Evolutionary conservation across 2,329 filamentous ascomycete species (phyloP).

Genomic region (Domatiomyces globalis): DNA sequence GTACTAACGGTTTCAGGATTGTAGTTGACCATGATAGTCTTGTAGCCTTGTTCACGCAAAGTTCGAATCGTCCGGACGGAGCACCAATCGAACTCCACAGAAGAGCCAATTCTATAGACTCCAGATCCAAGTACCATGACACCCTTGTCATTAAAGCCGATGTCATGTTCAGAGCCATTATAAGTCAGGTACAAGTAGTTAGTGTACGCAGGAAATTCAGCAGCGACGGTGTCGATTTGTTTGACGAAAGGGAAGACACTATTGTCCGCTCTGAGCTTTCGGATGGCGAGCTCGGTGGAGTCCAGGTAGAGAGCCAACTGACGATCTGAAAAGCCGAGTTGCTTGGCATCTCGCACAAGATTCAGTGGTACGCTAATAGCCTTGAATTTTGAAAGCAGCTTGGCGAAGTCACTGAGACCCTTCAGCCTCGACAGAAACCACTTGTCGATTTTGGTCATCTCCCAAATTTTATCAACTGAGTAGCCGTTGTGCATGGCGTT

Average conservation of each 20-base stretch:
- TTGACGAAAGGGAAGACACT: slow-evolving; percentile 83
- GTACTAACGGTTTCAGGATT: slow-evolving; percentile 84
- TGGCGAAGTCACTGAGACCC: slow-evolving; percentile 77
- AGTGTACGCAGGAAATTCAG: slow-evolving; percentile 84
- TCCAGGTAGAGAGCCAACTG: slow-evolving; percentile 90
- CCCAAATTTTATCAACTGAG: slow-evolving; percentile 92
- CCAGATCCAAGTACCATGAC: slow-evolving; percentile 94
- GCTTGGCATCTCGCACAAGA: slow-evolving; percentile 71
- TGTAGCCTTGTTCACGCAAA: slow-evolving; percentile 65
- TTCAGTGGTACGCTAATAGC: slow-evolving; percentile 51
- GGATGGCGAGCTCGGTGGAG: slow-evolving; percentile 83
- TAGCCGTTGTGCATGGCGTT: slow-evolving; percentile 95
- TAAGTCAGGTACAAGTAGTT: slow-evolving; percentile 97
- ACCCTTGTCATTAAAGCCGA: slow-evolving; percentile 74
- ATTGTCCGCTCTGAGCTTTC: slow-evolving; percentile 68
- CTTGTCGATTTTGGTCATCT: slow-evolving; percentile 95
- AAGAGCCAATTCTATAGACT: slow-evolving; percentile 93
- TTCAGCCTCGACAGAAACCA: slow-evolving; percentile 94
- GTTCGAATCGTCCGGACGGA: slow-evolving; percentile 89
- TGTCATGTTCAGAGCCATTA: slow-evolving; percentile 75
- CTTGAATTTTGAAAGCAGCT: slow-evolving; percentile 55
- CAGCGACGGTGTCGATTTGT: slow-evolving; percentile 96
- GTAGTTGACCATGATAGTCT: slow-evolving; percentile 93
- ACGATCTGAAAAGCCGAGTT: slow-evolving; percentile 84
- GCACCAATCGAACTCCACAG: slow-evolving; percentile 98